Conservation (phyloP, 257 asterid species). For the Petunia axillaris region DNA sequence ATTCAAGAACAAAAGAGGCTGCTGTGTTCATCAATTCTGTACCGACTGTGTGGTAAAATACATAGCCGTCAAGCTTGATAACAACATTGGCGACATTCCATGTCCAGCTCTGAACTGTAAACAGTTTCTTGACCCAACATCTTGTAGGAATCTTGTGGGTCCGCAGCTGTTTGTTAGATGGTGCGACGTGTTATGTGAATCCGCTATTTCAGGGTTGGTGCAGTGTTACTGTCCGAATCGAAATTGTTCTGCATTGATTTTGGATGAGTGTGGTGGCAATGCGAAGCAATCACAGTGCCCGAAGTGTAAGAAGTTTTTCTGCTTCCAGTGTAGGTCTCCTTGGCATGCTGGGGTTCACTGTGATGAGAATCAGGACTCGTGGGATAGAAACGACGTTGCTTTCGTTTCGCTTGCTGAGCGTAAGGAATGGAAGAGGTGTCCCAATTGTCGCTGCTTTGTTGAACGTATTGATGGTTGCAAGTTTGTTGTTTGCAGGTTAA, state of each 20-base stretch:
- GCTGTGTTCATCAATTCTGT: constrained; percentile 62
- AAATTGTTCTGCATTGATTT: constrained; percentile 52
- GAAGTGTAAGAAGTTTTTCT: constrained; percentile 50
- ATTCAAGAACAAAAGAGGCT: constrained; percentile 1
- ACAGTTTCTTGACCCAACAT: constrained; percentile 52
- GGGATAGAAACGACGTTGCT: constrained; percentile 54
- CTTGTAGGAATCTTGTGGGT: constrained; percentile 43
- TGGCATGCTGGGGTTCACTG: constrained; percentile 67
- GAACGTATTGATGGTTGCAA: constrained; percentile 17
- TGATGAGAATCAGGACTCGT: constrained; percentile 45
- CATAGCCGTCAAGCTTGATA: constrained; percentile 59
- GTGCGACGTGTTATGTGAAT: constrained; percentile 68
- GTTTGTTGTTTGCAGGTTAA: constrained; percentile 12
- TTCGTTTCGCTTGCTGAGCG: constrained; percentile 8
- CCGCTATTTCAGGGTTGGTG: constrained; percentile 39
- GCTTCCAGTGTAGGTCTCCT: constrained; percentile 53
- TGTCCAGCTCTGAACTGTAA: constrained; percentile 64
- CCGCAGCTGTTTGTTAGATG: constrained; percentile 52
- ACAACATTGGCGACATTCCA: constrained; percentile 44
- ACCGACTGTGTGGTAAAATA: constrained; percentile 62
- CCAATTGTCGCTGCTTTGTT: constrained; percentile 51
- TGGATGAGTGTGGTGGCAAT: constrained; percentile 68
- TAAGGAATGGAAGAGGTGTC: constrained; percentile 19
- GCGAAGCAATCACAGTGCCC: constrained; percentile 56
- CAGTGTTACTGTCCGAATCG: constrained; percentile 60